Conservation (phyloP, 176 grass and related monocot genomes). For the Ensete ventricosum region DNA sequence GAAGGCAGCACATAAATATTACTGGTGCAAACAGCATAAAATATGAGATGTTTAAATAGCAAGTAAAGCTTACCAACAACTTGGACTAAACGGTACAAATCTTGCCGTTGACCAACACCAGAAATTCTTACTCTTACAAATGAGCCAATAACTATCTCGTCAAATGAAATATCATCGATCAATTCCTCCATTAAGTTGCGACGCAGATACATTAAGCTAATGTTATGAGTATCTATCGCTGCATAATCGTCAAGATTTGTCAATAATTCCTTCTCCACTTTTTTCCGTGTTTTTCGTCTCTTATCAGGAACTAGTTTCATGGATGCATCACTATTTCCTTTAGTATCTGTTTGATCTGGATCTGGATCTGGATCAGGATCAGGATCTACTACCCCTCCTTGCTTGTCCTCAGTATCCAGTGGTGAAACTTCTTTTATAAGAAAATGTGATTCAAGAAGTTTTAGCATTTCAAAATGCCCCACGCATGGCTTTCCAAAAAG, state of each 20-base stretch:
- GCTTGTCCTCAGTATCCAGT: constrained; percentile 50
- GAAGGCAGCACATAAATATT: background rate
- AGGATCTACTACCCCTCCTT: constrained; percentile 78
- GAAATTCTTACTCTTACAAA: constrained; percentile 92
- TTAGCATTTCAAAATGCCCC: constrained; percentile 92
- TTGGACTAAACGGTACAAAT: constrained; percentile 83
- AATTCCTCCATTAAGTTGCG: constrained; percentile 92
- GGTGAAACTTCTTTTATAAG: constrained; percentile 40
- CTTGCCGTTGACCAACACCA: constrained; percentile 61
- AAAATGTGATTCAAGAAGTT: constrained; percentile 96
- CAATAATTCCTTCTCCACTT: constrained; percentile 34
- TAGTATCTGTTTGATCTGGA: constrained; percentile 35
- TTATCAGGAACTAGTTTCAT: constrained; percentile 48
- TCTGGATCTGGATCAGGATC: constrained; percentile 26
- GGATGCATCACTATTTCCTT: constrained; percentile 66
- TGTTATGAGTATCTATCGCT: constrained; percentile 83
- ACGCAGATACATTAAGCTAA: constrained; percentile 64
- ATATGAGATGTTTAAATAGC: constrained; percentile 18
- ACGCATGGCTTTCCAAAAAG: constrained; percentile 71
- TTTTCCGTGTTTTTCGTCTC: constrained; percentile 51
- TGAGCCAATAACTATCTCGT: constrained; percentile 68
- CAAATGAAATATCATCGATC: constrained; percentile 53
- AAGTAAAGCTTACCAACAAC: constrained; percentile 70
- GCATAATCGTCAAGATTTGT: constrained; percentile 79
- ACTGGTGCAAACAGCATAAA: constrained; percentile 5